phyloP scores from a whole-genome alignment of 1,284 basidiomycete species.

The Fistulinella cinereoalba region DNA sequence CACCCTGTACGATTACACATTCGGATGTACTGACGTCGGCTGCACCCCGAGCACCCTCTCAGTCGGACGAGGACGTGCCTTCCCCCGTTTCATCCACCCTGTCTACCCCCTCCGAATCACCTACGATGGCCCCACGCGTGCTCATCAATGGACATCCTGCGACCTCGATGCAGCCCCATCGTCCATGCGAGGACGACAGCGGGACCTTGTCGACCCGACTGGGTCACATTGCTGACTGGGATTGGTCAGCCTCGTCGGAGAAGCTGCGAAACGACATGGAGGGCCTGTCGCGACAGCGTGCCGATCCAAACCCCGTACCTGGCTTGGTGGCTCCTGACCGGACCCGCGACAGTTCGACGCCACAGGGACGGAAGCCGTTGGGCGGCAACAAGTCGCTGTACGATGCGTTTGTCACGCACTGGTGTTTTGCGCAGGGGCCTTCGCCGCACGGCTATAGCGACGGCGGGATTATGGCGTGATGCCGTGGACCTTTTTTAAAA shows the following conservation, averaged over 20 bases:
- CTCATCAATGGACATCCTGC: conserved; percentile 28
- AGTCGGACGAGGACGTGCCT: conserved; percentile 15
- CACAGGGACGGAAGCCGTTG: background rate
- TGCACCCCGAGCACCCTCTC: too few relatives aligned
- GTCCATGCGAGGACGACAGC: background rate
- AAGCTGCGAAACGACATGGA: background rate
- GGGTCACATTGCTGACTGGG: conserved; percentile 17
- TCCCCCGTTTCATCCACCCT: conserved; percentile 30
- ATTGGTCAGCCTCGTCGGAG: conserved; percentile 13
- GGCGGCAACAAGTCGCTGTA: conserved; percentile 42
- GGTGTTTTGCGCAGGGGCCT: conserved; percentile 62
- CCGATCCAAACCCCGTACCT: background rate
- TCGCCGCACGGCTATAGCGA: conserved; percentile 11
- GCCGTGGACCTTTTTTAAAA: background rate
- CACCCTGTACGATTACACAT: background rate
- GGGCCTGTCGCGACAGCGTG: background rate
- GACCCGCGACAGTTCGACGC: background rate
- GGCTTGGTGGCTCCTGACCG: background rate
- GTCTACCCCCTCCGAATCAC: conserved; percentile 26
- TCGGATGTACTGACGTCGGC: background rate
- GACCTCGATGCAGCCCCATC: conserved; percentile 1
- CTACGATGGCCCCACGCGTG: conserved; percentile 21
- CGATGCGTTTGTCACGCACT: conserved; percentile 60
- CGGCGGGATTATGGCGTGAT: conserved; percentile 21
- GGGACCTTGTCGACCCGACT: background rate